These are phyloP conservation scores for Diplosphaera chodatii DNA, from an alignment of 139 green algal species.

Conservation along the genomic window DNA sequence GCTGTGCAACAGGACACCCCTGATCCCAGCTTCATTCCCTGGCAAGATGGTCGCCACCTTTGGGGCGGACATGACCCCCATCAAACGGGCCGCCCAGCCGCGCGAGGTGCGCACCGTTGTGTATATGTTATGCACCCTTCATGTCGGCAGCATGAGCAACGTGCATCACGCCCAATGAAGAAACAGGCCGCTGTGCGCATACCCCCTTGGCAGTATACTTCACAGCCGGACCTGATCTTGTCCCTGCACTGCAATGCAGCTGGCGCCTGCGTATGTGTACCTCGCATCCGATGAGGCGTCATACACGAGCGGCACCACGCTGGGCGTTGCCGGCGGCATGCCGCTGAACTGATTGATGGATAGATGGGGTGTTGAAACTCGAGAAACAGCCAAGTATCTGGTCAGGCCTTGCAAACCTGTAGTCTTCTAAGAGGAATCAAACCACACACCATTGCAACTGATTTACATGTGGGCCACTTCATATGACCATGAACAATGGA, in stretches of 20 bases:
- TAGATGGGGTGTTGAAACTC: too few species aligned
- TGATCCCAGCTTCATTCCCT: slow-evolving; percentile 6
- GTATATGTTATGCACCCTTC: neutral
- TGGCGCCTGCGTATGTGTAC: slow-evolving; percentile 13
- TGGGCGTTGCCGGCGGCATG: neutral
- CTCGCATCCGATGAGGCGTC: slow-evolving; percentile 3
- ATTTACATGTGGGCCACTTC: too few species aligned
- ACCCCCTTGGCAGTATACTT: too few species aligned
- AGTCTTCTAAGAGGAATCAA: too few species aligned
- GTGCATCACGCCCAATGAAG: too few species aligned
- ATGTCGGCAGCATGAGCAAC: neutral
- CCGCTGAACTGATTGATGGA: too few species aligned
- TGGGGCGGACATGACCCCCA: slow-evolving; percentile 1
- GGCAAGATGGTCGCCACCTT: slow-evolving; percentile 3
- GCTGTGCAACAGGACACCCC: slow-evolving; percentile 1
- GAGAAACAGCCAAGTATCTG: too few species aligned
- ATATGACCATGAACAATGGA: too few species aligned
- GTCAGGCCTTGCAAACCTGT: too few species aligned
- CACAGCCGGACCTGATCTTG: too few species aligned
- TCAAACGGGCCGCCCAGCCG: slow-evolving; percentile 7
- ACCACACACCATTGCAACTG: too few species aligned
- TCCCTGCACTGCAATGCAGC: neutral
- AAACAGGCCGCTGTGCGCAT: too few species aligned
- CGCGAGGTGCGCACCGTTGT: neutral
- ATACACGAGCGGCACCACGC: neutral